Base-by-base conservation (phyloP, 108 stramenopile species). In the Nitzschia sp. region DNA sequence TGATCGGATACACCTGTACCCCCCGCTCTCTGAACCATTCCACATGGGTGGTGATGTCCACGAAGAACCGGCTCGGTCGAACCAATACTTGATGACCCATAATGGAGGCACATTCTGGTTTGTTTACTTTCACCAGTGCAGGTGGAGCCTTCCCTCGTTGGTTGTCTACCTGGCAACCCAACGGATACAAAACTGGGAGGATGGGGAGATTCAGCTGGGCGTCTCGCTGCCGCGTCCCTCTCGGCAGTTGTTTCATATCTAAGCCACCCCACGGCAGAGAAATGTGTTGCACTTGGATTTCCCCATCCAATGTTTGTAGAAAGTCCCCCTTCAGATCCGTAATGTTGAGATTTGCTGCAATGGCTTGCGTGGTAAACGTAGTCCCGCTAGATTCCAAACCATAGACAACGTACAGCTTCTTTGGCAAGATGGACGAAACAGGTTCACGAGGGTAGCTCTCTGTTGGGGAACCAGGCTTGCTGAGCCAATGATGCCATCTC, bases 1-100 rank as follows among this genome's bases (percentile, higher is more conserved):
- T 48, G 34, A 83, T 51, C 12, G 71, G 75, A 17, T 57, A 76
- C 21, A 73, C 63, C 37, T 73, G 78, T 8, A 83, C 78, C 2
- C 82, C 82, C 34, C 82, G 70, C 8, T 53, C 34, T 25, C 71
- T 25, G 43, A 79, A 79, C 82, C 82, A 83, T 29, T 79, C 53
- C 12, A 83, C 65, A 40, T 83, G 78, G 37, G 51, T 42, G 6
- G 78, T 63, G 10, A 79, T 80, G 25, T 83, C 79, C n/a, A 83
- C 75, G 38, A 67, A 80, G 71, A 79, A 83, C 10, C 82, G 75
- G 40, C 22, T n/a, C 3, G 61, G 61, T 21, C 10, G 3, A 20
- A 42, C 40, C 61, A 43, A 10, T 3, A 46, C 19, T 20, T 44
- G 0, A 20, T 46, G 14, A 6, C 43, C 61, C 61, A 62, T 43